A percentile compares a stretch with the other conserved stretches of the same genome.
These are phyloP conservation scores for Acanthochlamys bracteata DNA, from an alignment of 106 monocot species.

Conservation along the genomic window DNA sequence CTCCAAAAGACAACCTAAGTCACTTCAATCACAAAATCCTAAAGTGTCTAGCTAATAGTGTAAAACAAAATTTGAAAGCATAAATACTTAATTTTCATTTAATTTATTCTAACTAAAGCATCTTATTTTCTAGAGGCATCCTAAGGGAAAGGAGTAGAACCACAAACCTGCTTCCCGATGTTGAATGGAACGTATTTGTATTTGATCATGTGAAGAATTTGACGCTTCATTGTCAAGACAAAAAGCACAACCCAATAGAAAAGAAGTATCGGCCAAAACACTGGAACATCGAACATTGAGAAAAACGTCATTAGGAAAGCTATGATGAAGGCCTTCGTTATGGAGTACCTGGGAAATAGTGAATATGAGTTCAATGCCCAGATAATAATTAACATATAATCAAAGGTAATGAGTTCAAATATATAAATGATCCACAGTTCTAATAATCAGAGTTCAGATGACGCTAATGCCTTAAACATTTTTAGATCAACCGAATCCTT, in stretches of 20 bases:
- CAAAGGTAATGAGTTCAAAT: too few species aligned
- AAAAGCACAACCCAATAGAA: slow-evolving; percentile 16
- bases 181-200: slow-evolving; percentile 11
- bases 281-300: slow-evolving; percentile 14
- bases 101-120: background rate
- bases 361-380: background rate
- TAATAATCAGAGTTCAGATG: too few species aligned
- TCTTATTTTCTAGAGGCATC: background rate
- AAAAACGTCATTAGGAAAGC: slow-evolving; percentile 13
- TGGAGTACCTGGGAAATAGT: slow-evolving; percentile 3
- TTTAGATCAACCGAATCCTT: too few species aligned
- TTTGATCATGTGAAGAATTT: slow-evolving; percentile 14
- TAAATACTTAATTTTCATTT: background rate
- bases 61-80: too few species aligned
- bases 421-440: too few species aligned
- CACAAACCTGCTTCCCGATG: slow-evolving; percentile 11
- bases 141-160: background rate
- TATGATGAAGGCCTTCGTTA: slow-evolving; percentile 8
- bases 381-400: too few species aligned
- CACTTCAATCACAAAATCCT: too few species aligned
- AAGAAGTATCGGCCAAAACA: slow-evolving; percentile 15
- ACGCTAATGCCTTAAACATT: too few species aligned
- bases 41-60: too few species aligned
- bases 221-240: slow-evolving; percentile 19
- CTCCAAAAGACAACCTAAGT: too few species aligned